Evolutionary conservation across 2,329 filamentous ascomycete genomes (phyloP).

Genomic region (Pseudogymnoascus sp.): DNA sequence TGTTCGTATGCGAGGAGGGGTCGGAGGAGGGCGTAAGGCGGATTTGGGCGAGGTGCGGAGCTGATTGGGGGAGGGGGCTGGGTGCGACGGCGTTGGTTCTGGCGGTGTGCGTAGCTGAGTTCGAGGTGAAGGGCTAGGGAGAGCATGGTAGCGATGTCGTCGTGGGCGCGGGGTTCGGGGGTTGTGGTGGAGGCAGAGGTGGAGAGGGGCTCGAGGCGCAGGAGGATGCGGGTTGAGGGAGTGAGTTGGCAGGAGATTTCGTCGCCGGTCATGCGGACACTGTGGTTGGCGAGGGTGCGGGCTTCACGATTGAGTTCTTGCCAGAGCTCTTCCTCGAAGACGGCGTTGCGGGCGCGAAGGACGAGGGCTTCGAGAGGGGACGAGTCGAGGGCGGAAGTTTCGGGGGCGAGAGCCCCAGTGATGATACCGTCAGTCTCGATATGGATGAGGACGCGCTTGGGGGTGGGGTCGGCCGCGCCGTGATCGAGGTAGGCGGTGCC

Average conservation of each 20-base stretch:
- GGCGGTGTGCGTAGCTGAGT: conserved; percentile 68
- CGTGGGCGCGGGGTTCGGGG: conserved; percentile 32
- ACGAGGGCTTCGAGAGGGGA: conserved; percentile 59
- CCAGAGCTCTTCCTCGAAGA: conserved; percentile 81
- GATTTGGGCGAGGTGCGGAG: conserved; percentile 41
- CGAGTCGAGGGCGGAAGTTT: conserved; percentile 46
- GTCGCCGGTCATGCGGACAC: conserved; percentile 55
- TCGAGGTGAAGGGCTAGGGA: conserved; percentile 64
- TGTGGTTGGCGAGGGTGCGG: conserved; percentile 60
- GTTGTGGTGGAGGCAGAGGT: conserved; percentile 31
- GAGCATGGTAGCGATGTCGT: conserved; percentile 54
- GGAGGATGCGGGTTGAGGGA: conserved; percentile 46
- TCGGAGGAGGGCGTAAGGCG: conserved; percentile 47
- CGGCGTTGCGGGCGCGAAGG: conserved; percentile 65
- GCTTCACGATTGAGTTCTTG: conserved; percentile 81
- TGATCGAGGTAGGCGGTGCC: conserved; percentile 69
- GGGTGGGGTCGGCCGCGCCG: conserved; percentile 36
- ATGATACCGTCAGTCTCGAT: conserved; percentile 49
- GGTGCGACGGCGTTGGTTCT: conserved; percentile 61
- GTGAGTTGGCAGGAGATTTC: conserved; percentile 47
- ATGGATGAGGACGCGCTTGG: conserved; percentile 58
- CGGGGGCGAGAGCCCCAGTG: conserved; percentile 47
- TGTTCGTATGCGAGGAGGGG: conserved; percentile 36
- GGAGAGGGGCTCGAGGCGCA: conserved; percentile 60
- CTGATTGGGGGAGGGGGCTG: conserved; percentile 47